Conservation (phyloP, 2,329 filamentous ascomycete genomes). For the Nothophaeocryptopus gaeumannii region DNA sequence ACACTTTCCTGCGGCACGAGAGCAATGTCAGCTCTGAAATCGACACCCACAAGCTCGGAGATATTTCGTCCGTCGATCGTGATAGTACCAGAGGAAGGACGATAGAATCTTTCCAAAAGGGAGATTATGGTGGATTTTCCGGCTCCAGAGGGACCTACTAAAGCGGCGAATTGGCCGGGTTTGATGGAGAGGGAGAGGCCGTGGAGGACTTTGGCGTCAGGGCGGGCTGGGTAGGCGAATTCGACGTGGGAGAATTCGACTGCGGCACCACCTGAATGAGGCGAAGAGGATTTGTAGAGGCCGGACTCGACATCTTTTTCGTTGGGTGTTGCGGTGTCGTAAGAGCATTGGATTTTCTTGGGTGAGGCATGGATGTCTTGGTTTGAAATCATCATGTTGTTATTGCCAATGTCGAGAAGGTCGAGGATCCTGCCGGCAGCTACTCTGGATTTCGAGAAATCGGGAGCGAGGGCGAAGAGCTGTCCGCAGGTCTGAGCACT, state of each 20-base stretch:
- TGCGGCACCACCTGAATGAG: conserved; percentile 9
- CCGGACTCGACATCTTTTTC: conserved; percentile 13
- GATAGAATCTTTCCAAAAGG: conserved; percentile 53
- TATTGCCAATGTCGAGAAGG: conserved; percentile 40
- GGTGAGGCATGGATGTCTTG: conserved; percentile 6
- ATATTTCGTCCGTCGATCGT: conserved; percentile 49
- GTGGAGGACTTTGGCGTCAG: conserved; percentile 56
- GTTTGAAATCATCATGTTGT: conserved; percentile 11
- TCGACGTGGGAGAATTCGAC: conserved; percentile 58
- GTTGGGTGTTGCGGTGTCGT: neutral
- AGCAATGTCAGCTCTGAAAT: conserved; percentile 44
- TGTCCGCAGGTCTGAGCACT: conserved; percentile 71
- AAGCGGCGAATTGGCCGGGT: conserved; percentile 40
- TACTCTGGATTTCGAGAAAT: conserved; percentile 65
- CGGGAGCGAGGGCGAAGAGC: conserved; percentile 71
- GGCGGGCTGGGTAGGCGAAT: conserved; percentile 65
- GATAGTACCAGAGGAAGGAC: conserved; percentile 62
- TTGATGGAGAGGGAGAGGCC: conserved; percentile 31
- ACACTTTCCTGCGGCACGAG: conserved; percentile 50
- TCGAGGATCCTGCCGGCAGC: conserved; percentile 58
- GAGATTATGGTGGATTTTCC: conserved; percentile 43
- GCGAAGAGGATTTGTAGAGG: conserved; percentile 1
- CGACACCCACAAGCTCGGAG: conserved; percentile 34
- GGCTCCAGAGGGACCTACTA: conserved; percentile 43
- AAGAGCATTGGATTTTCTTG: neutral